phyloP scores from a whole-genome alignment of 1,284 basidiomycete species.

The Ceratobasidium sp. region DNA sequence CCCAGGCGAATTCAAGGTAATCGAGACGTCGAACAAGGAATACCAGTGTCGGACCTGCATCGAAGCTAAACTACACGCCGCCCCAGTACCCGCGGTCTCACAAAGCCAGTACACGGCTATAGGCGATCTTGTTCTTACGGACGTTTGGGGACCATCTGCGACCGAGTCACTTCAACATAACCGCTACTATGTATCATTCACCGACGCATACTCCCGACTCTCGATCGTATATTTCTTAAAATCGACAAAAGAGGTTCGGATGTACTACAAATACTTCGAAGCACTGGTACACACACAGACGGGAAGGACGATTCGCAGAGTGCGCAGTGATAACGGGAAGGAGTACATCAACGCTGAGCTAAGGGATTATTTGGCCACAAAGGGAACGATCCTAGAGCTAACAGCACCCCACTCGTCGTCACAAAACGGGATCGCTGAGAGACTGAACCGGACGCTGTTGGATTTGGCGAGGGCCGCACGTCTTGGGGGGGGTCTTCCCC shows the following conservation, averaged over 20 bases:
- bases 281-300: constrained; percentile 51
- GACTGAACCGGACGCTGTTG: constrained; percentile 29
- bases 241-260: constrained; percentile 51
- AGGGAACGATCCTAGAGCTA: constrained; percentile 48
- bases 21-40: not conserved
- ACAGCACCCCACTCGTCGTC: constrained; percentile 20
- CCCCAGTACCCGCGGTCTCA: constrained; percentile 11
- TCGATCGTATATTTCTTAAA: constrained; percentile 43
- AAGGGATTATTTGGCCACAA: constrained; percentile 13
- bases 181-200: constrained; percentile 54
- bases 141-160: constrained; percentile 56
- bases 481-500: constrained; percentile 6
- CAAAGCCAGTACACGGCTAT: constrained; percentile 31
- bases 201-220: constrained; percentile 51
- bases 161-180: constrained; percentile 52
- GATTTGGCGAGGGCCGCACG: constrained; percentile 27
- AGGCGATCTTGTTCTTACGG: constrained; percentile 54
- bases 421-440: constrained; percentile 45
- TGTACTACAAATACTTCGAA: constrained; percentile 51
- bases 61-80: constrained; percentile 26
- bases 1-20: not conserved
- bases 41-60: not conserved
- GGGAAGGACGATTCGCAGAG: constrained; percentile 38
- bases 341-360: constrained; percentile 51
- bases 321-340: constrained; percentile 50